Percentiles rank a stretch among this genome's conserved stretches.
phyloP scores from a whole-genome alignment of 2,329 filamentous ascomycete genomes.

The Cladosporium sphaerospermum region DNA sequence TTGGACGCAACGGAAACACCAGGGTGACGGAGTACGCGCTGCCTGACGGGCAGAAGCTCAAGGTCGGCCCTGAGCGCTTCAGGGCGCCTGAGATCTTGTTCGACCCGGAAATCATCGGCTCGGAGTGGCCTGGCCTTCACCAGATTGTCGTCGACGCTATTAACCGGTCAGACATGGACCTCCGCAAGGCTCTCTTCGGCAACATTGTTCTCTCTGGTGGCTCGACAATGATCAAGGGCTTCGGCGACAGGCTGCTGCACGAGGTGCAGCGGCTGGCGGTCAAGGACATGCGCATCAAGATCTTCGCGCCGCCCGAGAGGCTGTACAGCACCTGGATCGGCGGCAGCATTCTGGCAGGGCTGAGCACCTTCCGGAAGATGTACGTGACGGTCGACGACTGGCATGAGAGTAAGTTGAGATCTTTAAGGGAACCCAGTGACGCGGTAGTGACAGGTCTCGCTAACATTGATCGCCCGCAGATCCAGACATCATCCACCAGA shows the following conservation, averaged over 20 bases:
- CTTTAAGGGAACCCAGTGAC: background rate
- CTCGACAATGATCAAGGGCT: slow-evolving; percentile 92
- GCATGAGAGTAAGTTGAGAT: slow-evolving; percentile 68
- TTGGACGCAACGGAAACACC: slow-evolving; percentile 60
- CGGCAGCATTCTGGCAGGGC: slow-evolving; percentile 88
- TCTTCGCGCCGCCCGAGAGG: slow-evolving; percentile 92
- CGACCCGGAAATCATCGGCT: slow-evolving; percentile 91
- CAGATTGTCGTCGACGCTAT: slow-evolving; percentile 98
- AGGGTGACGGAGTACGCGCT: slow-evolving; percentile 83
- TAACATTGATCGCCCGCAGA: slow-evolving; percentile 36
- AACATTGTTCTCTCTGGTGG: slow-evolving; percentile 97
- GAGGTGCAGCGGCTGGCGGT: slow-evolving; percentile 91
- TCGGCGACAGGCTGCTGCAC: slow-evolving; percentile 83
- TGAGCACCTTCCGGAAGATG: slow-evolving; percentile 99
- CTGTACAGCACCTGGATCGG: slow-evolving; percentile 99
- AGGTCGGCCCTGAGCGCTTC: slow-evolving; percentile 92
- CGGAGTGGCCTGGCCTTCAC: slow-evolving; percentile 94
- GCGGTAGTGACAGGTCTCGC: slow-evolving; percentile 1
- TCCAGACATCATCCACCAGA: slow-evolving; percentile 96
- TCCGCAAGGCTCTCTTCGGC: slow-evolving; percentile 86
- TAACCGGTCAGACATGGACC: slow-evolving; percentile 87
- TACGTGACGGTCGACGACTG: slow-evolving; percentile 99
- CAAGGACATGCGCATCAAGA: slow-evolving; percentile 99
- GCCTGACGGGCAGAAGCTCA: slow-evolving; percentile 89
- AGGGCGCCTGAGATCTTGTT: slow-evolving; percentile 95